Evolutionary conservation across 2,329 filamentous ascomycete species (phyloP).

Genomic region (Colletotrichum tamarilloi): DNA sequence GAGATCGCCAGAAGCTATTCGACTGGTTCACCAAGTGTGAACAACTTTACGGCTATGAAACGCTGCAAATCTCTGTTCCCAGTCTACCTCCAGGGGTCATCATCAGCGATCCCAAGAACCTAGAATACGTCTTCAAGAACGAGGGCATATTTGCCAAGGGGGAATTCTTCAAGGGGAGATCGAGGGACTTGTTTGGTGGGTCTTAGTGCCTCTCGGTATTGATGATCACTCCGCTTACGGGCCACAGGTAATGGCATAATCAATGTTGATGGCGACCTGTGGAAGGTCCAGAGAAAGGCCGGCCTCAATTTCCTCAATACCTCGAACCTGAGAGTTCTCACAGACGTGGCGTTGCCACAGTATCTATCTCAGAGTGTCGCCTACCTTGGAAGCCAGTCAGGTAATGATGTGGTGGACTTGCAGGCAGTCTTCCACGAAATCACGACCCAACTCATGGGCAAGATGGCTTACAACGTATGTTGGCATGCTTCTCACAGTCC

Average conservation of each 20-base stretch:
- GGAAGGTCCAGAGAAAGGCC: constrained; percentile 72
- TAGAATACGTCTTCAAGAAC: constrained; percentile 72
- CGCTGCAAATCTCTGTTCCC: constrained; percentile 71
- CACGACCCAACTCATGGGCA: constrained; percentile 74
- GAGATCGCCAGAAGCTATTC: constrained; percentile 69
- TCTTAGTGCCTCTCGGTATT: constrained; percentile 38
- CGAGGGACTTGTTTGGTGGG: constrained; percentile 69
- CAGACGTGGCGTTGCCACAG: constrained; percentile 66
- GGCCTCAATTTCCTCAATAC: constrained; percentile 69
- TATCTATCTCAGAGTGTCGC: constrained; percentile 59
- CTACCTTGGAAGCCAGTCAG: constrained; percentile 47
- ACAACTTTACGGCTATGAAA: constrained; percentile 66
- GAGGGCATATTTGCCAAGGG: constrained; percentile 72
- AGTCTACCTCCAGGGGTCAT: constrained; percentile 72
- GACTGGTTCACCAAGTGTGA: constrained; percentile 72
- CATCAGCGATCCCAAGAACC: constrained; percentile 69
- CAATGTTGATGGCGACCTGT: constrained; percentile 72
- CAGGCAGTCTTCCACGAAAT: constrained; percentile 72
- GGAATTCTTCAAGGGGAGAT: constrained; percentile 68
- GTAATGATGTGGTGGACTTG: constrained; percentile 58
- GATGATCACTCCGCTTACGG: constrained; percentile 24
- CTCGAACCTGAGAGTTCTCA: constrained; percentile 67
- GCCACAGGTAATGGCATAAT: constrained; percentile 69
- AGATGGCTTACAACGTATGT: constrained; percentile 71
- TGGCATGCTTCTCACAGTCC: neutral